Percentiles rank a stretch among this genome's conserved stretches.
These are phyloP conservation scores for Penicillium paneum DNA, from an alignment of 2,329 filamentous ascomycete genomes.

Conservation along the genomic window DNA sequence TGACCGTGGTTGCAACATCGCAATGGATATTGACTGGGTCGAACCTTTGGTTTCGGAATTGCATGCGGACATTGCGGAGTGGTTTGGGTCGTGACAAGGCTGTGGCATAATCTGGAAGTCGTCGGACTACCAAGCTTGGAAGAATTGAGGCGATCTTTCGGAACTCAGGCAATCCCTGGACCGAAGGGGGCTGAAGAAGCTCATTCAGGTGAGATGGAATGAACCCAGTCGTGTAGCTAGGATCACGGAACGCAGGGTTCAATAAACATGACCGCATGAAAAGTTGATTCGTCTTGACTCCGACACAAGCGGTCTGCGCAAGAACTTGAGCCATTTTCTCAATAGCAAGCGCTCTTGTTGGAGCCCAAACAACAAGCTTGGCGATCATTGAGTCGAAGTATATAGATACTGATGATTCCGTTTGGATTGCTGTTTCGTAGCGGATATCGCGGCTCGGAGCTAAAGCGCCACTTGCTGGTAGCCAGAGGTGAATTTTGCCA, in stretches of 20 bases:
- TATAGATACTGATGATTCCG: conserved; percentile 41
- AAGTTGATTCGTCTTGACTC: conserved; percentile 51
- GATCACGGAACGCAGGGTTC: conserved; percentile 47
- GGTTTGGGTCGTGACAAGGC: not conserved
- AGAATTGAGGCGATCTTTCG: conserved; percentile 15
- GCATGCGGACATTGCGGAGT: conserved; percentile 24
- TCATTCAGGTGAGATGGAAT: conserved; percentile 25
- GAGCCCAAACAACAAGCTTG: conserved; percentile 48
- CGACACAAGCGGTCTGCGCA: conserved; percentile 59
- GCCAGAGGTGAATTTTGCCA: conserved; percentile 38
- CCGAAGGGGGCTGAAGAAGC: conserved; percentile 20
- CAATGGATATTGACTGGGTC: conserved; percentile 35
- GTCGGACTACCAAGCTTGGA: conserved; percentile 14
- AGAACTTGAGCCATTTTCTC: conserved; percentile 36
- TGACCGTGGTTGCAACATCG: conserved; percentile 22
- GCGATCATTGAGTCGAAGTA: conserved; percentile 50
- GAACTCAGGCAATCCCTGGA: not conserved
- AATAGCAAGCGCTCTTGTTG: conserved; percentile 36
- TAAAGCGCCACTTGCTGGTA: conserved; percentile 18
- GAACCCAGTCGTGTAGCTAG: conserved; percentile 33
- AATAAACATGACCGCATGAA: conserved; percentile 29
- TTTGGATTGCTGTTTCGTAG: conserved; percentile 44
- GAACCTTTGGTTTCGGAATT: conserved; percentile 34
- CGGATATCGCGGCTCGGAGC: conserved; percentile 30
- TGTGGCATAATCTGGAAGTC: not conserved